A percentile compares a stretch with the other conserved stretches of the same genome.
Evolutionary conservation across 495 filamentous ascomycete species (phyloP).

Genomic region (Penicillium taxi): DNA sequence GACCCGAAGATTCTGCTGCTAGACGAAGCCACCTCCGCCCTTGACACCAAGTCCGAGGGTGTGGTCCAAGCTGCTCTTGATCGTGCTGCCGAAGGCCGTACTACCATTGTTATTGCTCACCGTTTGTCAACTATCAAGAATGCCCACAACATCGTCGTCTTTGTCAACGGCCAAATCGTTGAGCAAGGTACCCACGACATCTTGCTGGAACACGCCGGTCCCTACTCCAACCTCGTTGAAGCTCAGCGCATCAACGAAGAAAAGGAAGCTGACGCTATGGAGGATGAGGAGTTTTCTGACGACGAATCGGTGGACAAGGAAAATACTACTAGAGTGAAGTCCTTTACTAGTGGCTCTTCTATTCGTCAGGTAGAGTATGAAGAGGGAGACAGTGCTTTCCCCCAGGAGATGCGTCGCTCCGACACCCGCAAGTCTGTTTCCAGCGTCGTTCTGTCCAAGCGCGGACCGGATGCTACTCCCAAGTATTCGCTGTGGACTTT

Average conservation of each 20-base stretch:
- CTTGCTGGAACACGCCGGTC: slow-evolving; percentile 49
- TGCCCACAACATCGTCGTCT: slow-evolving; percentile 93
- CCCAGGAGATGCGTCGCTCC: slow-evolving; percentile 32
- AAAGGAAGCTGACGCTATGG: slow-evolving; percentile 44
- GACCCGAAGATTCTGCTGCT: slow-evolving; percentile 94
- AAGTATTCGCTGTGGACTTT: slow-evolving; percentile 74
- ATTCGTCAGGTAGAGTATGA: too few relatives aligned
- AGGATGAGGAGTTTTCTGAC: slow-evolving; percentile 25
- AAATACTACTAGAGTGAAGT: slow-evolving; percentile 1
- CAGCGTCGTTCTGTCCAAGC: slow-evolving; percentile 55
- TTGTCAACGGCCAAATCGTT: slow-evolving; percentile 75
- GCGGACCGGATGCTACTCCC: slow-evolving; percentile 35
- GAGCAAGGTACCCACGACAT: slow-evolving; percentile 80
- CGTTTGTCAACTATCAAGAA: slow-evolving; percentile 88
- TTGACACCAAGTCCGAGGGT: slow-evolving; percentile 94
- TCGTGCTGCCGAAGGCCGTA: slow-evolving; percentile 77
- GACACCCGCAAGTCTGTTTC: slow-evolving; percentile 65
- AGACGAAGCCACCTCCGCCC: slow-evolving; percentile 87
- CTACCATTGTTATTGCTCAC: slow-evolving; percentile 94
- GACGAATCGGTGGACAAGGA: slow-evolving; percentile 4
- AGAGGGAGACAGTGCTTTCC: slow-evolving; percentile 10
- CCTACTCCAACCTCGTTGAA: slow-evolving; percentile 71
- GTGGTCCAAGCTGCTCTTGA: slow-evolving; percentile 92
- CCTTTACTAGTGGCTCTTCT: slow-evolving; percentile 1
- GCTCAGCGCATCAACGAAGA: slow-evolving; percentile 69